Percentiles rank a stretch among this genome's conserved stretches.
Evolutionary conservation across 2,329 filamentous ascomycete species (phyloP).

Genomic region (Aaosphaeria pasadenensis): DNA sequence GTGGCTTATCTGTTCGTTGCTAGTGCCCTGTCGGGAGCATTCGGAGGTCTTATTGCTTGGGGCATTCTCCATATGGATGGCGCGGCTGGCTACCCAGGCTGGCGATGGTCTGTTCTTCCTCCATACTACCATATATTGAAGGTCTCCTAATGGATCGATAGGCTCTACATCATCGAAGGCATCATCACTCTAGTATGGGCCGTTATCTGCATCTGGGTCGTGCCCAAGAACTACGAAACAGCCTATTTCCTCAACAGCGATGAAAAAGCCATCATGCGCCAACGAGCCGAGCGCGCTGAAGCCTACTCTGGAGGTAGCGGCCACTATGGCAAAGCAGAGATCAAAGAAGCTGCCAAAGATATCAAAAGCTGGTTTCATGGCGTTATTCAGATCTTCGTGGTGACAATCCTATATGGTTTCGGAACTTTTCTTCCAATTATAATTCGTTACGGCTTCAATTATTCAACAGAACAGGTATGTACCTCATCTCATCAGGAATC

Average conservation of each 20-base stretch:
- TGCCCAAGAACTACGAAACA: constrained; percentile 30
- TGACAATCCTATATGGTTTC: constrained; percentile 42
- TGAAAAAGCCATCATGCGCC: constrained; percentile 28
- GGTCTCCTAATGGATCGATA: constrained; percentile 2
- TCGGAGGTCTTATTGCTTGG: constrained; percentile 27
- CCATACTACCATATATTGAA: neutral
- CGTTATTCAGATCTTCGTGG: constrained; percentile 38
- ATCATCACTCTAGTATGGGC: constrained; percentile 29
- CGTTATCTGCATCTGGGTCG: constrained; percentile 23
- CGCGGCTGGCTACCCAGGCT: constrained; percentile 18
- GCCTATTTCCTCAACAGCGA: constrained; percentile 30
- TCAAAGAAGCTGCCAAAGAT: constrained; percentile 30
- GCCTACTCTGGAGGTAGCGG: constrained; percentile 28
- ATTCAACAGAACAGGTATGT: constrained; percentile 37
- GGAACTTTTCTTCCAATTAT: constrained; percentile 44
- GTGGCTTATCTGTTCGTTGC: constrained; percentile 30
- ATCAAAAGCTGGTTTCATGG: constrained; percentile 33
- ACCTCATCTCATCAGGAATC: constrained; percentile 4
- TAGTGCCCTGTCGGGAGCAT: constrained; percentile 21
- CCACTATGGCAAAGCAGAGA: constrained; percentile 26
- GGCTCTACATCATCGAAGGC: constrained; percentile 31
- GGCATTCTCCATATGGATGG: constrained; percentile 29
- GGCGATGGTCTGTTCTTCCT: constrained; percentile 20
- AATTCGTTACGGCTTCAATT: constrained; percentile 40
- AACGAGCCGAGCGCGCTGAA: constrained; percentile 25